Evolutionary conservation across 768 basidiomycete species (phyloP).

Genomic region (Pisolithus albus): DNA sequence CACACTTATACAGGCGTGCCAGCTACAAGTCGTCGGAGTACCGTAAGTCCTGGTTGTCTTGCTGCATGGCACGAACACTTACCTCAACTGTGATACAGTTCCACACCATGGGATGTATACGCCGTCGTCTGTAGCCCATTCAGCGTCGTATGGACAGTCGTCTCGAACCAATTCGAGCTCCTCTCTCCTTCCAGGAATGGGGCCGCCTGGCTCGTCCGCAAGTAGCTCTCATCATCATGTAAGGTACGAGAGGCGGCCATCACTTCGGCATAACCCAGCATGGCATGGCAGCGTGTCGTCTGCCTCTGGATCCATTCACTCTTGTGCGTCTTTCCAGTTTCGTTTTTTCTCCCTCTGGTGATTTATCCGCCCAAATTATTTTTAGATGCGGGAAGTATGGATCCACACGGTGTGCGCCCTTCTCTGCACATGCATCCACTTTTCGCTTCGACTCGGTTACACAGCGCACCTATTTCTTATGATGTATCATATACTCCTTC

Average conservation of each 20-base stretch:
- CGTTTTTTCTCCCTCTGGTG: constrained; percentile 1
- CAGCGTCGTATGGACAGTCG: constrained; percentile 32
- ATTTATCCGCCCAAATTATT: background rate
- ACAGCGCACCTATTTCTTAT: constrained; percentile 57
- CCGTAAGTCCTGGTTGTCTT: constrained; percentile 31
- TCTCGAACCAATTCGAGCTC: constrained; percentile 48
- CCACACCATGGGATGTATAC: constrained; percentile 27
- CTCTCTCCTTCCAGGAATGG: constrained; percentile 38
- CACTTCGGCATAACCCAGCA: constrained; percentile 39
- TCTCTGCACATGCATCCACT: constrained; percentile 58
- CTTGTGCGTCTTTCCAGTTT: constrained; percentile 31
- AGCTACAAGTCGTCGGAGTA: constrained; percentile 40
- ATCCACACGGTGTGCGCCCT: constrained; percentile 22
- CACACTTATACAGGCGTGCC: constrained; percentile 34
- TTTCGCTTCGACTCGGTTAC: constrained; percentile 47
- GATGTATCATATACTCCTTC: constrained; percentile 53
- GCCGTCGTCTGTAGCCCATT: constrained; percentile 23
- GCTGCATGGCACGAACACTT: background rate
- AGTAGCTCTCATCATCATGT: constrained; percentile 36
- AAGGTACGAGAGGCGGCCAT: constrained; percentile 38
- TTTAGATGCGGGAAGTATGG: constrained; percentile 19
- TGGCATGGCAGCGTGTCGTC: constrained; percentile 40
- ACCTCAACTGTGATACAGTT: constrained; percentile 13
- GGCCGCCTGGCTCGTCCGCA: constrained; percentile 31
- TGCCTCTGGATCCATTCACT: constrained; percentile 31